Base-by-base conservation (phyloP, 768 basidiomycete species). In the Mycena floridula region DNA sequence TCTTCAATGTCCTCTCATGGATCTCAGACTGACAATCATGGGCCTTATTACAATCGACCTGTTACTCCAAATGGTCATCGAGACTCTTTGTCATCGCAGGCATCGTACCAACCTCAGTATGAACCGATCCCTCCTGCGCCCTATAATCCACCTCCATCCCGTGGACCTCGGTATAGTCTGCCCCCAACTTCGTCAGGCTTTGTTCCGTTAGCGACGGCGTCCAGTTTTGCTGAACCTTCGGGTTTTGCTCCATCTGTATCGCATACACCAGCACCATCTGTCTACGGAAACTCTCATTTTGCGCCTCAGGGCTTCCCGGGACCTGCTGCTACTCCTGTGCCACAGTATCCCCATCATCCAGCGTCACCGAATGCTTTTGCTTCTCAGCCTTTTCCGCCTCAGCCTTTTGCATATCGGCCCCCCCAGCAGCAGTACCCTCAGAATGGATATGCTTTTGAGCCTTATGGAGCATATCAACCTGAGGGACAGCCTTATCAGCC, bases 171-270 rank as follows among this genome's bases (percentile, higher is more conserved):
- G 42, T 80, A 83, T 51, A 87, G 81, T 52, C 65, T 85, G 47
- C 83, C 85, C 16, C 55, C 75, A 1, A 63, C 78, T 6, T 79
- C 85, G 0, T 84, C 85, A 9, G 85, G 86, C 11, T 89, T 87
- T 53, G 64, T 77, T 43, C 80, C 85, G 28, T 55, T 83, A 37
- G 51, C 44, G n/a, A 43, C 54, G n/a, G 45, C 61, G 28, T 54
- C 69, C 71, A 5, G 63, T 40, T 73, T 71, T 51, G 53, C 69
- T 9, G 61, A 61, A 24, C 54, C 55, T 24, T 56, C 60, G 9
- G 47, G 51, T 28, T 66, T 62, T 45, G 40, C 40, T 23, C 61
- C 68, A 18, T 54, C 65, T 43, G 51, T 66, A n/a, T 68, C 75
- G 35, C 74, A 75, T 52, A 64, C 71, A 15, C 67, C 74, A 18